A percentile compares a stretch with the other conserved stretches of the same genome.
Evolutionary conservation across 441 rosid species (phyloP).

Genomic region (Corymbia citriodora): DNA sequence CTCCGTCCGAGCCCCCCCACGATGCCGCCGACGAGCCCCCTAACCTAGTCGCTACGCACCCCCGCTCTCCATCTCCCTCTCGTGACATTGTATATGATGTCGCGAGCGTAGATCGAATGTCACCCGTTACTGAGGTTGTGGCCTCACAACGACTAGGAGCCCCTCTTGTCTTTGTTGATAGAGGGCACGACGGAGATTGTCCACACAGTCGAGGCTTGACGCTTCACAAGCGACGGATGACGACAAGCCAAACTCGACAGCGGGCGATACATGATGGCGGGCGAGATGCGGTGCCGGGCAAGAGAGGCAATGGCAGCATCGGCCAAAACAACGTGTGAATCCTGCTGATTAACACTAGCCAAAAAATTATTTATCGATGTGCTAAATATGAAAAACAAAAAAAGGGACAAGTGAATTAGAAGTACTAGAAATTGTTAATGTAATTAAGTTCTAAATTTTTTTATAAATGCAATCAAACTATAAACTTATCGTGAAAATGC

Average conservation of each 20-base stretch:
- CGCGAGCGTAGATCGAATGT: background rate
- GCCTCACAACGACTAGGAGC: background rate
- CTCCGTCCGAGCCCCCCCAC: too few species aligned
- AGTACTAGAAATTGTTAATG: background rate
- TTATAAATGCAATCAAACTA: too few species aligned
- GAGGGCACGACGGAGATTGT: background rate
- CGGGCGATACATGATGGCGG: background rate
- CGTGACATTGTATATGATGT: background rate
- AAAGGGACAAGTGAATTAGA: background rate
- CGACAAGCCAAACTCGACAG: background rate
- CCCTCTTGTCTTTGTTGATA: background rate
- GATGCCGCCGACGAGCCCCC: too few species aligned
- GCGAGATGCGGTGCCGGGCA: background rate
- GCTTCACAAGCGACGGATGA: background rate
- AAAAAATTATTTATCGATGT: background rate
- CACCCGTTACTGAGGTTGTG: background rate
- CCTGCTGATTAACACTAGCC: background rate
- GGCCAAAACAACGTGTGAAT: background rate
- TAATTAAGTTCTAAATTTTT: fast-evolving
- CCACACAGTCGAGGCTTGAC: background rate
- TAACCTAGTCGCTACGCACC: background rate
- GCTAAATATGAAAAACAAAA: background rate
- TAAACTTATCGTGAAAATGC: too few species aligned
- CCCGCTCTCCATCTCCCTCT: background rate
- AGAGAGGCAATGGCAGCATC: too few species aligned